Conservation (phyloP, 441 rosid species). For the Daphne laureola region DNA sequence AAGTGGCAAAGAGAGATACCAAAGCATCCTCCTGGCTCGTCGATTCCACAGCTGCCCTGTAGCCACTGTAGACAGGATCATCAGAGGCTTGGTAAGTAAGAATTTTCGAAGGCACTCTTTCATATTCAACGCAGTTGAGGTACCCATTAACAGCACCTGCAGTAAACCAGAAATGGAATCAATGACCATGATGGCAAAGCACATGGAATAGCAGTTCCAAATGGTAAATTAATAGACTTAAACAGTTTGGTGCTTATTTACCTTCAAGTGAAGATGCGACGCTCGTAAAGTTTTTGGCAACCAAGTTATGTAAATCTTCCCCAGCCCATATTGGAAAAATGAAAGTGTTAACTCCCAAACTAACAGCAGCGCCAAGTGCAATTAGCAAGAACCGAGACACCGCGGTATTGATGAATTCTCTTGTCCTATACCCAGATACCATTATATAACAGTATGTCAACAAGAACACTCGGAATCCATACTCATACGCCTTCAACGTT, state of each 20-base stretch:
- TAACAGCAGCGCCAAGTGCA: constrained; percentile 59
- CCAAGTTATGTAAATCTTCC: constrained; percentile 61
- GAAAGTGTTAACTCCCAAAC: constrained; percentile 49
- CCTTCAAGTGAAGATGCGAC: constrained; percentile 71
- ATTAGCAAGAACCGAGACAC: constrained; percentile 50
- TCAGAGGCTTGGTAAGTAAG: constrained; percentile 59
- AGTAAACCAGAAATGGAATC: constrained; percentile 8
- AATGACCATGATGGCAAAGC: constrained; percentile 1
- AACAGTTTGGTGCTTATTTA: constrained; percentile 9
- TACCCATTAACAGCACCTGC: constrained; percentile 56
- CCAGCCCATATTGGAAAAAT: constrained; percentile 79
- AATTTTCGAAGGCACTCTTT: constrained; percentile 56
- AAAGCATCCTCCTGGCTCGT: constrained; percentile 59
- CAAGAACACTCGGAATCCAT: constrained; percentile 63
- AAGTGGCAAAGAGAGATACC: constrained; percentile 29
- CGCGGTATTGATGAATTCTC: constrained; percentile 55
- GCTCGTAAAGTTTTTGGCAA: constrained; percentile 52
- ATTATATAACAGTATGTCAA: constrained; percentile 49
- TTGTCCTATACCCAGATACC: constrained; percentile 61
- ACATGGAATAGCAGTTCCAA: constrained; percentile 4
- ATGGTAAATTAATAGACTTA: constrained; percentile 3
- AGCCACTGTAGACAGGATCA: constrained; percentile 57
- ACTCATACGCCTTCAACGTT: constrained; percentile 59
- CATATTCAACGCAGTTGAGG: constrained; percentile 43
- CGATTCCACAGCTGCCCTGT: constrained; percentile 64